Evolutionary conservation across 2,329 filamentous ascomycete species (phyloP).

Genomic region (Pseudogymnoascus sp.): DNA sequence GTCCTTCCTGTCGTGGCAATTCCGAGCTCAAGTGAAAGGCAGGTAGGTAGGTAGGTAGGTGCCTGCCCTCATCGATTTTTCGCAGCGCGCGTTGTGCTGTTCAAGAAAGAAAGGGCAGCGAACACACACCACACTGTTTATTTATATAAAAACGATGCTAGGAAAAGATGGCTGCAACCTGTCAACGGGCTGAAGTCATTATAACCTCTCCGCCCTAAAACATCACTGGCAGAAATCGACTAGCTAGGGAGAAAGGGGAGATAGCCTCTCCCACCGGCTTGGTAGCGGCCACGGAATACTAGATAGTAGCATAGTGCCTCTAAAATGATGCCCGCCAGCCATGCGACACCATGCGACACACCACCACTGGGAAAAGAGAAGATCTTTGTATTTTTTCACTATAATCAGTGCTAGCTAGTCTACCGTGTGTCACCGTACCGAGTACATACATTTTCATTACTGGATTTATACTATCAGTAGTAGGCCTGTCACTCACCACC

Average conservation of each 20-base stretch:
- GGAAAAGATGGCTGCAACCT: background rate
- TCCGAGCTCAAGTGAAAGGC: background rate
- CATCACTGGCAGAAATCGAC: background rate
- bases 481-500: background rate
- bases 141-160: background rate
- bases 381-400: background rate
- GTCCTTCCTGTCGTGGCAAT: background rate
- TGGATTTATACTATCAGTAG: no score
- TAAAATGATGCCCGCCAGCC: background rate
- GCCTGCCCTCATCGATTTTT: background rate
- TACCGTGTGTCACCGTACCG: background rate
- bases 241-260: constrained; percentile 3
- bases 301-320: background rate
- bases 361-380: background rate
- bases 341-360: background rate
- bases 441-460: background rate
- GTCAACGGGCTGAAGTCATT: constrained; percentile 1
- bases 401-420: background rate
- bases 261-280: constrained; percentile 4
- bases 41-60: no score
- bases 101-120: background rate
- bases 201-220: constrained; percentile 4
- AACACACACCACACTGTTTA: background rate
- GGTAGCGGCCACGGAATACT: constrained; percentile 1
- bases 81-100: background rate